phyloP scores from a whole-genome alignment of 345 rosid species.

The Laguncularia racemosa region DNA sequence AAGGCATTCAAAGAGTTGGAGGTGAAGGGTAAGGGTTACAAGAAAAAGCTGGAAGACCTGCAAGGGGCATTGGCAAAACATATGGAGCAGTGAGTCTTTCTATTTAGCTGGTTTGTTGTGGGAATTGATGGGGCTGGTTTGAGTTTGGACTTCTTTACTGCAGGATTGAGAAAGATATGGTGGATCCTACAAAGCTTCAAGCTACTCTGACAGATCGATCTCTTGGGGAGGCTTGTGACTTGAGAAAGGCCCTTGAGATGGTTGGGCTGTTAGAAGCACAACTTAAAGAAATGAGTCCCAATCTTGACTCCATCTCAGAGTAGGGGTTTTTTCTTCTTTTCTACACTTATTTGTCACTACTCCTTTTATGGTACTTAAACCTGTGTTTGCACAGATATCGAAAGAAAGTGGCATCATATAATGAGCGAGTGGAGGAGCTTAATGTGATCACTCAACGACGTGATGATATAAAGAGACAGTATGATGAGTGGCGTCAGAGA shows the following conservation, averaged over 20 bases:
- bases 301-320: constrained; percentile 95
- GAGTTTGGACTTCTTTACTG: constrained; percentile 17
- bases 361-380: constrained; percentile 2
- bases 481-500: constrained; percentile 85
- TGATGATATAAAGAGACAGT: constrained; percentile 73
- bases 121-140: constrained; percentile 3
- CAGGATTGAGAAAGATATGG: constrained; percentile 90
- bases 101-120: not conserved
- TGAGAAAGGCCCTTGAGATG: constrained; percentile 74
- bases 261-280: constrained; percentile 77
- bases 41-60: constrained; percentile 70
- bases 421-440: constrained; percentile 77
- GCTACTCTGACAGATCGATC: constrained; percentile 51
- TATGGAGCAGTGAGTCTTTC: constrained; percentile 74
- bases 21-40: constrained; percentile 69
- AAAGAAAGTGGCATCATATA: constrained; percentile 57
- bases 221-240: constrained; percentile 48
- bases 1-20: constrained; percentile 68
- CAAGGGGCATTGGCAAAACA: constrained; percentile 61
- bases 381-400: constrained; percentile 49
- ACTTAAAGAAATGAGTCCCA: constrained; percentile 89
- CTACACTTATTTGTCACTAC: not conserved
- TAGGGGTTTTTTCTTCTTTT: constrained; percentile 21
- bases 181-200: constrained; percentile 87
- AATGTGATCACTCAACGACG: constrained; percentile 70